Evolutionary conservation across 2,329 filamentous ascomycete species (phyloP).

Genomic region (Neonectria hederae): DNA sequence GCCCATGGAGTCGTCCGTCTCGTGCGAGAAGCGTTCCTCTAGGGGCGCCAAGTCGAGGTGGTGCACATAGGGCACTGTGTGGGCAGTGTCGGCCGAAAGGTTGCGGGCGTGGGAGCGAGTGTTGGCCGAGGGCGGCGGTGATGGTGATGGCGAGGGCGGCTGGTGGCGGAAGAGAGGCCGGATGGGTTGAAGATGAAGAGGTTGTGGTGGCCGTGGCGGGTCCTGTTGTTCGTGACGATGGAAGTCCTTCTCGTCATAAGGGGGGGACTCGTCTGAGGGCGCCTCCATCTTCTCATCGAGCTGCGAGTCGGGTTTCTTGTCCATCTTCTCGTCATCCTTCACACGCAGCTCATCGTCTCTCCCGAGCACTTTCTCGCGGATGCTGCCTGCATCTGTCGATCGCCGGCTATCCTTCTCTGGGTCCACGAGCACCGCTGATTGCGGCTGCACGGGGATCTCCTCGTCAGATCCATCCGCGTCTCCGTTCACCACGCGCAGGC

Average conservation of each 20-base stretch:
- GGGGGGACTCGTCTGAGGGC: background rate
- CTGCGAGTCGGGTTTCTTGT: conserved; percentile 21
- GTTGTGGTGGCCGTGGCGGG: conserved; percentile 2
- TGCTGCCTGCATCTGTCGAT: conserved; percentile 14
- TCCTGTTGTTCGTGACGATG: background rate
- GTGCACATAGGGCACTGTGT: conserved; percentile 31
- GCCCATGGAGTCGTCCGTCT: conserved; percentile 43
- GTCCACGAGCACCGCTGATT: conserved; percentile 54
- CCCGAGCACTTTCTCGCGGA: conserved; percentile 25
- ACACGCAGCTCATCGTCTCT: conserved; percentile 13
- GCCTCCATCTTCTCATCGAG: conserved; percentile 11
- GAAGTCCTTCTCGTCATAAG: conserved; percentile 7
- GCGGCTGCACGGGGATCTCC: conserved; percentile 42
- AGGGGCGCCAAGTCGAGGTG: conserved; percentile 34
- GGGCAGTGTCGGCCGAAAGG: conserved; percentile 24
- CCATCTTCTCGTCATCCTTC: conserved; percentile 23
- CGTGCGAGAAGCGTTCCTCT: conserved; percentile 40
- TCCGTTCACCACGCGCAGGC: conserved; percentile 88
- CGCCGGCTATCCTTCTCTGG: conserved; percentile 44
- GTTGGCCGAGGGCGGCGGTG: conserved; percentile 20
- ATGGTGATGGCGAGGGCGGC: conserved; percentile 15
- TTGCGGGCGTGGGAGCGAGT: conserved; percentile 27
- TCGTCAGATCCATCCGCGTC: conserved; percentile 56
- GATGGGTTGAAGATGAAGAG: conserved; percentile 30
- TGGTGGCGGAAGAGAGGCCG: conserved; percentile 34